Evolutionary conservation across 441 rosid species (phyloP), one percentile per base, ranked within the genome.

Genomic region (Pelargonium hybrid): DNA sequence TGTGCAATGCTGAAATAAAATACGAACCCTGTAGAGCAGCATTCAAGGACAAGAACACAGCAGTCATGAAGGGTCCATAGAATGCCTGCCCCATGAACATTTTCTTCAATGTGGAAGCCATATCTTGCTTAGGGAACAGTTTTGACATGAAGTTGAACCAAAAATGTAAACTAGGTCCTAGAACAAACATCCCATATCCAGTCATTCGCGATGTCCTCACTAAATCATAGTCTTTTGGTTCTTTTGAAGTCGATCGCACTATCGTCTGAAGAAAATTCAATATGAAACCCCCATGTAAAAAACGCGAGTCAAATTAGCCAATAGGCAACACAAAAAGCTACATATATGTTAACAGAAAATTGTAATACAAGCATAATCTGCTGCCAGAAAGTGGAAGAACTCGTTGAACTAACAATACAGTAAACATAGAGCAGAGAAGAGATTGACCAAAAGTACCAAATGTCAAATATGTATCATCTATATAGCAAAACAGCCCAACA

Each of bases 111-210:
- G 91, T 88, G 23, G 93, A 80, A 52, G 85, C 67, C 64, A 88
- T 65, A 83, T 91, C 96, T 74, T 77, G 82, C 75, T 87, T 85
- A 0, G 97, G 97, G 37, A 91, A 86, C 66, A 70, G 75, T 57
- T 79, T 86, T 13, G 96, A 90, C 87, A 93, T 73, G 65, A 87
- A 81, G 72, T 83, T 87, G 84, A 91, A 91, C 97, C 96, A 90
- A 67, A 80, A 83, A 73, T 90, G 94, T 67, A 88, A 82, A 0
- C 92, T 77, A 48, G 97, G 96, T 76, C 98, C 97, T 54, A 91
- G 75, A 41, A 94, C 62, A 72, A 85, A 6, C 80, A 88, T 9
- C 73, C 96, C 98, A 71, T 91, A 91, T 76, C 88, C 95, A 20
- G 81, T 92, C 98, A 90, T 90, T 14, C 97, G 87, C n/a, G 74